phyloP scores from a whole-genome alignment of 345 rosid species.

The Geranium brycei region DNA sequence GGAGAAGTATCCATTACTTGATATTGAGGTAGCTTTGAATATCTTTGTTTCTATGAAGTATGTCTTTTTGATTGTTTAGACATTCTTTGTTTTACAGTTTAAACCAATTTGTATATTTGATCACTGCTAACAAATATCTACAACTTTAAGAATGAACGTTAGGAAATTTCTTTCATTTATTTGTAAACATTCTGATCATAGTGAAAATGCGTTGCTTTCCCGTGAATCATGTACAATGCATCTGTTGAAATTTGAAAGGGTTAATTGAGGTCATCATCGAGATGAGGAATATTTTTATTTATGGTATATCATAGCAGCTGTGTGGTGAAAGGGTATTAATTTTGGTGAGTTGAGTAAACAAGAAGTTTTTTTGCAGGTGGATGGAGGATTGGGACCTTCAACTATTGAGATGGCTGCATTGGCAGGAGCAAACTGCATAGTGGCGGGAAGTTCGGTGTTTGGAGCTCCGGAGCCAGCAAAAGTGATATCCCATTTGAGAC shows the following conservation, averaged over 20 bases:
- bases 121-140: too few species aligned
- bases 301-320: too few species aligned
- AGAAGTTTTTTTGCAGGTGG: constrained; percentile 35
- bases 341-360: too few species aligned
- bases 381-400: constrained; percentile 86
- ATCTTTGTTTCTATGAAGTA: background rate
- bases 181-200: background rate
- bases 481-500: constrained; percentile 53
- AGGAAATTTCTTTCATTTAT: background rate
- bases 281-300: too few species aligned
- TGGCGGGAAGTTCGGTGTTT: constrained; percentile 82
- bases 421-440: constrained; percentile 78
- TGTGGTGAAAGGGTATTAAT: too few species aligned
- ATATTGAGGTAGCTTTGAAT: constrained; percentile 48
- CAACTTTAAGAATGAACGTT: background rate
- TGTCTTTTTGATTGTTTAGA: background rate
- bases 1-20: constrained; percentile 58
- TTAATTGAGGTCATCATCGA: too few species aligned
- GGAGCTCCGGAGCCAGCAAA: constrained; percentile 74
- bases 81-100: background rate
- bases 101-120: background rate
- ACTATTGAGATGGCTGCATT: constrained; percentile 68
- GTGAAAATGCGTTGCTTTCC: background rate
- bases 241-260: background rate
- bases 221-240: background rate